phyloP scores from a whole-genome alignment of 1,139 yeast genomes.

The Meyerozyma elateridarum region DNA sequence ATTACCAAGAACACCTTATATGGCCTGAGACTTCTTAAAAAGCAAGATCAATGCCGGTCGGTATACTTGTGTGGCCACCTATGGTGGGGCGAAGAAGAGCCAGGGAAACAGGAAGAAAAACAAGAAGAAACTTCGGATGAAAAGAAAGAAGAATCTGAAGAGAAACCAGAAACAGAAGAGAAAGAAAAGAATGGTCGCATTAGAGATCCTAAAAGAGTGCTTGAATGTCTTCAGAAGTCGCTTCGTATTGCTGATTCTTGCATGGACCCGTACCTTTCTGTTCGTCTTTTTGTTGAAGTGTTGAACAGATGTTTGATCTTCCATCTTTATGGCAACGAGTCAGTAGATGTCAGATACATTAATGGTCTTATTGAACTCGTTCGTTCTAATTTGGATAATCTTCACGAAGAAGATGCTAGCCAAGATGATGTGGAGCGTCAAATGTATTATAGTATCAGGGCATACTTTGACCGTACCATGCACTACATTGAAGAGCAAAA shows the following conservation, averaged over 20 bases:
- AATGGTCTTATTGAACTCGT: constrained; percentile 85
- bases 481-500: constrained; percentile 63
- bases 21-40: constrained; percentile 83
- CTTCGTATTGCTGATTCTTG: constrained; percentile 89
- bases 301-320: constrained; percentile 80
- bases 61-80: constrained; percentile 85
- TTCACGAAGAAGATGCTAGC: constrained; percentile 19
- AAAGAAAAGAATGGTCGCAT: constrained; percentile 12
- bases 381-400: constrained; percentile 63
- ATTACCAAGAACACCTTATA: constrained; percentile 83
- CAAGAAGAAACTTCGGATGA: constrained; percentile 7
- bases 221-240: constrained; percentile 56
- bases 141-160: constrained; percentile 8
- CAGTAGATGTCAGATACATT: constrained; percentile 68
- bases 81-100: constrained; percentile 61
- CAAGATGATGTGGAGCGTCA: constrained; percentile 34
- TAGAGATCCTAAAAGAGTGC: constrained; percentile 39
- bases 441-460: constrained; percentile 26
- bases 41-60: constrained; percentile 92
- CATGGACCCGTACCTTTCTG: constrained; percentile 75
- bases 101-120: constrained; percentile 6
- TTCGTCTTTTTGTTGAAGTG: constrained; percentile 84
- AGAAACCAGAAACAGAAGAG: constrained; percentile 8
- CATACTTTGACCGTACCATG: constrained; percentile 61
- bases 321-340: constrained; percentile 74